phyloP scores from a whole-genome alignment of 2,329 filamentous ascomycete genomes.

The Lasiodiplodia sp. region DNA sequence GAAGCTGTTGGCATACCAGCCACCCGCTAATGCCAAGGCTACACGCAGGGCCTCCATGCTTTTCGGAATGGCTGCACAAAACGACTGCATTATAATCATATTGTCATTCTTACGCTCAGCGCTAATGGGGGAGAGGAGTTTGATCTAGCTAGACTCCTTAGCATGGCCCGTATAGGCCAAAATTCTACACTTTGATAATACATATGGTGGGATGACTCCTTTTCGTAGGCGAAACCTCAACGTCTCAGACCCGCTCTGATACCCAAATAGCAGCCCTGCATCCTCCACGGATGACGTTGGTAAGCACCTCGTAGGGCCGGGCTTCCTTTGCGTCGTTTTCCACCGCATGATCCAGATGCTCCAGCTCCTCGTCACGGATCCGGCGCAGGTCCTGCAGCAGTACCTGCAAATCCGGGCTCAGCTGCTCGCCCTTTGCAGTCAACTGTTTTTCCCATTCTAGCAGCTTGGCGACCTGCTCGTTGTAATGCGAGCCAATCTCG shows the following conservation, averaged over 20 bases:
- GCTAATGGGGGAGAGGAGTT: neutral
- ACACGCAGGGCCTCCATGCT: neutral
- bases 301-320: conserved; percentile 86
- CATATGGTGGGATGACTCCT: neutral
- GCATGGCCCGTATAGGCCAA: neutral
- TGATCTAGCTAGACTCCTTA: neutral
- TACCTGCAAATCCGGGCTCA: conserved; percentile 77
- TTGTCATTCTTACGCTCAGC: neutral
- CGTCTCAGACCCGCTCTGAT: conserved; percentile 70
- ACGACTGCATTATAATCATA: neutral
- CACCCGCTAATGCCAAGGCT: neutral
- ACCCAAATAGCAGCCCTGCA: conserved; percentile 94
- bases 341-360: conserved; percentile 95
- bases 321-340: conserved; percentile 92
- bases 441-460: conserved; percentile 82
- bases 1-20: neutral
- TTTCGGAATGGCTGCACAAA: neutral
- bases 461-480: conserved; percentile 83
- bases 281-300: conserved; percentile 85
- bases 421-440: conserved; percentile 77
- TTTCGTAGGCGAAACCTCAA: neutral
- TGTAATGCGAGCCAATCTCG: conserved; percentile 96
- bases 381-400: conserved; percentile 77
- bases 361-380: conserved; percentile 94
- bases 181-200: neutral